Evolutionary conservation across 140 eudicot genomes (phyloP).

Genomic region (Cichorium intybus): DNA sequence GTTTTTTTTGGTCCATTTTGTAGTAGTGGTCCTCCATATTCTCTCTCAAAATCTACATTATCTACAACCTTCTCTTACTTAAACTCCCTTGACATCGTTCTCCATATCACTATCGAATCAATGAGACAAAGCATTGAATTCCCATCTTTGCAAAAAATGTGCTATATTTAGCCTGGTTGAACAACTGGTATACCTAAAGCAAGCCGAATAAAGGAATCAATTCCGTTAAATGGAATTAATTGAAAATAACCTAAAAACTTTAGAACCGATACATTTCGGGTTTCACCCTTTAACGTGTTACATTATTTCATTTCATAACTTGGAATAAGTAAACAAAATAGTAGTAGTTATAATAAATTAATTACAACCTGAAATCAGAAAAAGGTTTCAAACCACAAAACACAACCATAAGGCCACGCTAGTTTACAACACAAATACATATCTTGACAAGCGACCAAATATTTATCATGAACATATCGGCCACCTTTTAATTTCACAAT

Average conservation of each 20-base stretch:
- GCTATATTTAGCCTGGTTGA: background rate
- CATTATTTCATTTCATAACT: no score
- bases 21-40: background rate
- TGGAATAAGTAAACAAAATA: no score
- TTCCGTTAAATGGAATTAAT: no score
- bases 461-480: background rate
- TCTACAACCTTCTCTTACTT: background rate
- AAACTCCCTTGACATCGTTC: background rate
- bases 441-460: background rate
- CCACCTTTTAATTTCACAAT: background rate
- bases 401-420: background rate
- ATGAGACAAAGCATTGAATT: background rate
- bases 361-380: no score
- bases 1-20: no score
- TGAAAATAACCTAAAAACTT: no score
- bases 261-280: no score
- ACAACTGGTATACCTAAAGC: no score
- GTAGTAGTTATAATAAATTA: background rate
- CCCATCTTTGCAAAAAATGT: background rate
- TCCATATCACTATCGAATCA: background rate
- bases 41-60: background rate
- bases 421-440: background rate
- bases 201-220: no score
- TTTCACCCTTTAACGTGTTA: no score
- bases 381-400: no score